A percentile compares a stretch with the other conserved stretches of the same genome.
phyloP scores from a whole-genome alignment of 1,284 basidiomycete genomes.

The Cystobasidiaceae sp. region DNA sequence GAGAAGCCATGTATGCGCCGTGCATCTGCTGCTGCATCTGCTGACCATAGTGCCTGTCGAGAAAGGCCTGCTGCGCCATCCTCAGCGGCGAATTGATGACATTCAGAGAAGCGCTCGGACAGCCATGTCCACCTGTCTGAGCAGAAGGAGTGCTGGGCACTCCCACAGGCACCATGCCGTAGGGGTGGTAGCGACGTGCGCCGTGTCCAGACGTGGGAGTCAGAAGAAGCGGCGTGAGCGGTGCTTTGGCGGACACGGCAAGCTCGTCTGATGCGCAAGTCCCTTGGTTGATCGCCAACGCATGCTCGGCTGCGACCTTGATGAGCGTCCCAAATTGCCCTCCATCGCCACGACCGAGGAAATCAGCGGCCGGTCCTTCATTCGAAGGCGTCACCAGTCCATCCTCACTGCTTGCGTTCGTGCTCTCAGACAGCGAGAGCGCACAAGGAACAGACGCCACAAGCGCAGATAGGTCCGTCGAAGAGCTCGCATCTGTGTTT shows the following conservation, averaged over 20 bases:
- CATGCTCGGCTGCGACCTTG: no score
- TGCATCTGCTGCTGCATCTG: not conserved
- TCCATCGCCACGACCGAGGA: no score
- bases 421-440: not conserved
- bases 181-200: no score
- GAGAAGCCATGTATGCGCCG: not conserved
- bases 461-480: not conserved
- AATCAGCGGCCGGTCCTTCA: no score
- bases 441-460: not conserved
- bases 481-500: not conserved
- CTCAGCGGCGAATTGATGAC: constrained; percentile 16
- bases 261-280: no score
- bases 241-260: no score
- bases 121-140: not conserved
- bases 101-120: not conserved
- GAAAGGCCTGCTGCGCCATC: constrained; percentile 19
- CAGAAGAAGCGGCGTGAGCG: not conserved
- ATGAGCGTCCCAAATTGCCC: no score
- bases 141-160: not conserved
- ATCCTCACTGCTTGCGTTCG: not conserved
- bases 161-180: no score
- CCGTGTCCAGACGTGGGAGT: not conserved
- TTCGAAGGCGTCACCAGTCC: not conserved
- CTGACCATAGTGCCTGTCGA: constrained; percentile 18
- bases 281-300: no score